Evolutionary conservation across 164 flowering plant genomes (phyloP).

Genomic region (Litsea cubeba): DNA sequence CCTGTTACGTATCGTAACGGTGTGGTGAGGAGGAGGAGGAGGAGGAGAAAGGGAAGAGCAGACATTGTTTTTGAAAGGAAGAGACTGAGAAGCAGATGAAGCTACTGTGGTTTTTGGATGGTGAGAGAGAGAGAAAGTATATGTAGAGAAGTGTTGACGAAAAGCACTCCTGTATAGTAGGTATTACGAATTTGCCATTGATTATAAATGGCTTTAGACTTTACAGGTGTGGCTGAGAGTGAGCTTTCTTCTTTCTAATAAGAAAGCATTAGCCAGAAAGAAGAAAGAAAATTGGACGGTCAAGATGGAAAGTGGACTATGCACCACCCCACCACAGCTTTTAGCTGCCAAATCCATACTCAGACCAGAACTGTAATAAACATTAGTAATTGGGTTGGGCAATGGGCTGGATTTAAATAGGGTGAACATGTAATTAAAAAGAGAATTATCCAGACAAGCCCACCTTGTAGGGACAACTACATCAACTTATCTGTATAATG

Average conservation of each 20-base stretch:
- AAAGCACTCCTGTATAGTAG: not conserved
- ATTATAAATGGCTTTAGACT: too few species aligned
- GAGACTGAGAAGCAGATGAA: not conserved
- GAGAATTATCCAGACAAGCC: too few species aligned
- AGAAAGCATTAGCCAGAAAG: not conserved
- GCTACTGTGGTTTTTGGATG: not conserved
- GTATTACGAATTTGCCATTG: not conserved
- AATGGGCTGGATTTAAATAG: too few species aligned
- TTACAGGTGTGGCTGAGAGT: too few species aligned
- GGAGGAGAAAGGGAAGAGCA: not conserved
- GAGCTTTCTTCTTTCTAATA: too few species aligned
- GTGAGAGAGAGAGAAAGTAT: not conserved
- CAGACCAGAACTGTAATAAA: not conserved
- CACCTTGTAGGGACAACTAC: too few species aligned
- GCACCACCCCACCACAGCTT: not conserved
- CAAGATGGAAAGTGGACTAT: not conserved
- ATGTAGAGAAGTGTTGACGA: not conserved
- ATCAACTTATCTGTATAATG: too few species aligned
- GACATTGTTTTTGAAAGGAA: not conserved
- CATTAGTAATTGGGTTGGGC: too few species aligned
- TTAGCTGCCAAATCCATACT: not conserved
- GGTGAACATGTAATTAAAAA: too few species aligned
- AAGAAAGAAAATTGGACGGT: not conserved
- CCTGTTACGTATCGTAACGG: conserved; percentile 13
- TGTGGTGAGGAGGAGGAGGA: conserved; percentile 4